These are phyloP conservation scores for Begonia loranthoides DNA, from an alignment of 306 rosid genomes.

Conservation along the genomic window DNA sequence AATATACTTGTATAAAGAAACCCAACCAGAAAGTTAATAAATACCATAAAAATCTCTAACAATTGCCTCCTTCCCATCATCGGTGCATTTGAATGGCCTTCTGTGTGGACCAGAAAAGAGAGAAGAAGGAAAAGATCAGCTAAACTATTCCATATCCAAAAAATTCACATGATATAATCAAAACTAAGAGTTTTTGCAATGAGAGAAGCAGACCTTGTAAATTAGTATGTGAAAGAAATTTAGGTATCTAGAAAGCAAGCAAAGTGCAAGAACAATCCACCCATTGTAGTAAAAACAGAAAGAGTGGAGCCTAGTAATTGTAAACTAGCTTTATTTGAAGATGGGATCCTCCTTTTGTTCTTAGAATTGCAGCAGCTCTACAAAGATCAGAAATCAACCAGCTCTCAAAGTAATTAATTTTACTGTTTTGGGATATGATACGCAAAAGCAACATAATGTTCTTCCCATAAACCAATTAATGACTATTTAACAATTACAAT, in stretches of 20 bases:
- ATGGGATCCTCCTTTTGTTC: constrained; percentile 61
- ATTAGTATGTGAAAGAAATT: constrained; percentile 69
- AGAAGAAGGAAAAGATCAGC: constrained; percentile 7
- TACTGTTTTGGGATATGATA: too few species aligned
- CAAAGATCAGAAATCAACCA: constrained; percentile 9
- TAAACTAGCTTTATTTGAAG: constrained; percentile 89
- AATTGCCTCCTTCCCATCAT: neutral
- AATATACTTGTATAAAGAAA: neutral
- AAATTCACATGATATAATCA: neutral
- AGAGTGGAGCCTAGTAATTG: constrained; percentile 70
- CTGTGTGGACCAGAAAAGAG: constrained; percentile 50
- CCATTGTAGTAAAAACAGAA: constrained; percentile 76
- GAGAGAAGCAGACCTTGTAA: constrained; percentile 51
- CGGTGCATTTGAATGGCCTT: constrained; percentile 31
- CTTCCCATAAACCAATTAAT: too few species aligned
- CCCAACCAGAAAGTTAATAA: too few species aligned
- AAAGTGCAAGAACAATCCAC: constrained; percentile 80
- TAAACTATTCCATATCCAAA: constrained; percentile 11
- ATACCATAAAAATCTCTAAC: neutral
- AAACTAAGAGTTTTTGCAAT: neutral
- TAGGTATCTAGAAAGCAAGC: constrained; percentile 65
- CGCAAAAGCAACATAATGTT: too few species aligned
- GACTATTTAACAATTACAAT: too few species aligned
- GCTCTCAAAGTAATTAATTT: too few species aligned
- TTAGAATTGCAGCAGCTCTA: constrained; percentile 94